Evolutionary conservation across 768 basidiomycete genomes (phyloP), one percentile per base, ranked within the genome.

Genomic region (Leccinum longicurvipes): DNA sequence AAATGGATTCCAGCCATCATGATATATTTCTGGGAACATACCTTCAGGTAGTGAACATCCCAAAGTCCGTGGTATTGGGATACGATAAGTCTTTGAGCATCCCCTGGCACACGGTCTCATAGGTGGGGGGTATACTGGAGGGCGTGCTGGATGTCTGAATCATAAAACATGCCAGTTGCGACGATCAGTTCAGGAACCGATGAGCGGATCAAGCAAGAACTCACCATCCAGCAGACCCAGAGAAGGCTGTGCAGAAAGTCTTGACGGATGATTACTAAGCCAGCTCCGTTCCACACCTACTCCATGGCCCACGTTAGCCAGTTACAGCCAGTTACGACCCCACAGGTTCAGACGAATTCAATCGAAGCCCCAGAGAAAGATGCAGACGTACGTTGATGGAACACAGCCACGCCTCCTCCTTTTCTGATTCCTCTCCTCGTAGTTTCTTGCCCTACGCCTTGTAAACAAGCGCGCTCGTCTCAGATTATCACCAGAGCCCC

Each of bases 391-490:
- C 47, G 69, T 58, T 32, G 19, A 19, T 36, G 1, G 15, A 25
- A 31, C 47, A 47, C 23, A 11, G 5, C 23, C 8, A 17, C 25
- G 4, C 15, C 15, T 15, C 1, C 29, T 29, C 25, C 4, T 12
- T 47, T 29, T 34, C 57, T 68, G 47, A 64, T 29, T 34, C 19
- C n/a, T 12, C 4, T 25, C 36, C 15, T 27, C 53, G 12, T 53
- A 78, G 77, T 77, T 77, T 54, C 66, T 77, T 25, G 67, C 71
- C 4, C 64, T 77, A 10, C 68, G 70, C 17, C 70, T 77, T 10
- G 55, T 82, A 23, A 80, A 82, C 62, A 91, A 87, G 65, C 82
- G 83, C 49, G 73, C 81, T 32, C 85, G 90, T 59, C 75, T 88
- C 42, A 76, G 78, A 48, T 67, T 92, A 8, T 91, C 89, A 14